Base-by-base conservation (phyloP, 192 early-diverging fungal genomes). In the Umbelopsis isabellina region DNA sequence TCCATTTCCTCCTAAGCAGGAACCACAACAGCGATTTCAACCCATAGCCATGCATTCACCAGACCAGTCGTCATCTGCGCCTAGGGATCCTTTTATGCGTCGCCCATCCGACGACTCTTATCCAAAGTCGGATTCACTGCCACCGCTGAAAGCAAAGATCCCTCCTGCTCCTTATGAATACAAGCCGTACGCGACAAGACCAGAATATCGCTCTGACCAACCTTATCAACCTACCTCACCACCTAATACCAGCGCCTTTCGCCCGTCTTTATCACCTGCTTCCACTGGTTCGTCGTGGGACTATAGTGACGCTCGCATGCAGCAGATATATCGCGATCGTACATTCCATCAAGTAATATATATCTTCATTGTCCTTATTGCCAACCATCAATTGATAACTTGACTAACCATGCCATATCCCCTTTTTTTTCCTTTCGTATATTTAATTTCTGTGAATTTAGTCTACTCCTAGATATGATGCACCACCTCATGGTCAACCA, bases 131-230 rank as follows among this genome's bases (percentile, higher is more conserved):
- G 30, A 30, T 25, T 27, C 55, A 12, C 55, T 61, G 27, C 55
- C 55, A 18, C 55, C 55, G 12, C 37, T 61, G 25, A 22, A 61
- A 61, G 16, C 25, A 61, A 61, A 61, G 55, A 35, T 61, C 27
- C 55, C 25, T 35, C 55, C 25, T 35, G 33, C 55, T 16, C 4
- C 55, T 35, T 61, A 61, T 15, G 55, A 61, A 2, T 61, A 35
- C 33, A 61, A 61, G 30, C 55, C 55, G 2, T 61, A 61, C 55
- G 55, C 55, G 55, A 61, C 55, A 61, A 61, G 25, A 61, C 55
- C 55, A 61, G 55, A 61, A 22, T 61, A 61, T 25, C 55, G 55
- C 16, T 30, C 55, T 27, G 55, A 61, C 25, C 55, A 61, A n/a
- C 27, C 55, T 61, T 61, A 61, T 61, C 55, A 61, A 37, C 55